phyloP scores from a whole-genome alignment of 2,329 filamentous ascomycete species.

The Clarireedia hainanense region DNA sequence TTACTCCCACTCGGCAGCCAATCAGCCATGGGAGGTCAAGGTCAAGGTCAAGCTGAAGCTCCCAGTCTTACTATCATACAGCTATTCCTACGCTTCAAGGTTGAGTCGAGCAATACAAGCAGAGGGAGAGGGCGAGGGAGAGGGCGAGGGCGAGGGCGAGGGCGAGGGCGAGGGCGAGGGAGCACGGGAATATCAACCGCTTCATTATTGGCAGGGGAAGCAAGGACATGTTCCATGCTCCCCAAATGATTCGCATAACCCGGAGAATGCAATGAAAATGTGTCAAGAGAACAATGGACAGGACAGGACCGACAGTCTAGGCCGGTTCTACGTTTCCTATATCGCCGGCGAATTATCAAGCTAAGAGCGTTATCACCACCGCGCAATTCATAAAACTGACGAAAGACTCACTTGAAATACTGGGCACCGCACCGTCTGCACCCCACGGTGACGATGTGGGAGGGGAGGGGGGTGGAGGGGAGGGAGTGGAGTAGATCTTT shows the following conservation, averaged over 20 bases:
- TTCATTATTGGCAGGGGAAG: neutral
- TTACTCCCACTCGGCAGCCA: neutral
- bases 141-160: too few species aligned
- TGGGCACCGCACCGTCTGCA: neutral
- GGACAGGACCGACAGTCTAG: too few species aligned
- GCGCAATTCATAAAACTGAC: neutral
- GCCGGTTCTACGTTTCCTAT: neutral
- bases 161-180: too few species aligned
- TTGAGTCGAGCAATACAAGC: too few species aligned
- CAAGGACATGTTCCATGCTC: neutral
- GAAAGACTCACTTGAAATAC: neutral
- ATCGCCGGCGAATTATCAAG: neutral
- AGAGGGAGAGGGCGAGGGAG: too few species aligned
- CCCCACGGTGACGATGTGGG: slow-evolving; percentile 3
- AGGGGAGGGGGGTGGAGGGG: neutral
- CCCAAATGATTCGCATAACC: too few species aligned
- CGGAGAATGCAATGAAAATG: too few species aligned
- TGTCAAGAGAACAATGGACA: too few species aligned
- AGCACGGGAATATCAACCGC: too few species aligned
- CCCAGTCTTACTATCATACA: too few species aligned
- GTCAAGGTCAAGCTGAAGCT: neutral
- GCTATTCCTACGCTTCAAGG: neutral
- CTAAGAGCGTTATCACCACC: neutral
- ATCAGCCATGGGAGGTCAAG: too few species aligned
- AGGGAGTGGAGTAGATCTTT: neutral